Conservation (phyloP, 1,284 basidiomycete species). For the Naganishia cerealis region DNA sequence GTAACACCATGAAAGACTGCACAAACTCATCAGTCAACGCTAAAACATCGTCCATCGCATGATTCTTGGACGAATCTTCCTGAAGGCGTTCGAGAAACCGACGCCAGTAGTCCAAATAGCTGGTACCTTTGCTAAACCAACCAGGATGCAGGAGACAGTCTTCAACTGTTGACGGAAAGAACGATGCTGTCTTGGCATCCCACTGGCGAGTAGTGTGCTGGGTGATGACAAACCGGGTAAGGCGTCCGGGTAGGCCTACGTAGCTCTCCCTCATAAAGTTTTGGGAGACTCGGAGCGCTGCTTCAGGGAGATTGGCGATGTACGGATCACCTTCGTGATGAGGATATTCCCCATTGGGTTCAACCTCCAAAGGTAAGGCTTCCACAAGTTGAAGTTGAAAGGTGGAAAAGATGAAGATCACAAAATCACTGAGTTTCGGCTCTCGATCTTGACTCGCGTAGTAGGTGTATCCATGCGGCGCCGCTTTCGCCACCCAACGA, state of each 20-base stretch:
- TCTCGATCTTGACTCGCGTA: background rate
- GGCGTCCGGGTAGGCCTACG: background rate
- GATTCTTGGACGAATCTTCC: background rate
- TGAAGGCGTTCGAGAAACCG: background rate
- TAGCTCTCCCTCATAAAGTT: background rate
- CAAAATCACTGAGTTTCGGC: background rate
- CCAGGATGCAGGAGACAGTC: background rate
- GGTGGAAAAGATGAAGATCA: slow-evolving; percentile 1
- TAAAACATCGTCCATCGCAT: no score
- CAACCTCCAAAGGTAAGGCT: background rate
- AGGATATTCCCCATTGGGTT: background rate
- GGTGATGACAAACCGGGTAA: background rate
- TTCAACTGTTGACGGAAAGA: background rate
- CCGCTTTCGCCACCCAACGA: no score
- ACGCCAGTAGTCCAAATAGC: background rate
- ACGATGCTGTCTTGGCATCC: background rate
- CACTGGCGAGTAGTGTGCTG: background rate
- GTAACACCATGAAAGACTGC: no score
- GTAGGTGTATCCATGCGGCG: no score
- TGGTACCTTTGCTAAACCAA: background rate
- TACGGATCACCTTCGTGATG: background rate
- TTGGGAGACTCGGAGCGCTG: background rate
- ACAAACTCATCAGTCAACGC: no score
- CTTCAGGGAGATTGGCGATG: background rate
- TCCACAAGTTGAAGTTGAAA: slow-evolving; percentile 1